These are phyloP conservation scores for Cicer cuneatum DNA, from an alignment of 306 rosid species.

Conservation along the genomic window DNA sequence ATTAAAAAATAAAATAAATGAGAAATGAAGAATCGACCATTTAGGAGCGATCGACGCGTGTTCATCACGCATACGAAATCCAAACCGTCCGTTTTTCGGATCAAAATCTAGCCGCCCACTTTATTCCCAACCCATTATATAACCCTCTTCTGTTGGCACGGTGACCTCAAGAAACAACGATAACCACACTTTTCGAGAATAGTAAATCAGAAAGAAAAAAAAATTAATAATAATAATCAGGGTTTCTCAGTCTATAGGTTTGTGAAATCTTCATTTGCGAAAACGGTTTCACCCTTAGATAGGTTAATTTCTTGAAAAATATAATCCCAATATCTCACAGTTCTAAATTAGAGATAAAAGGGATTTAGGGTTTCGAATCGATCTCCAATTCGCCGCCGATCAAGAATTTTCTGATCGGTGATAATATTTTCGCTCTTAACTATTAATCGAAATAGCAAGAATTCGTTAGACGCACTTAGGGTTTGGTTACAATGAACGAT, in stretches of 20 bases:
- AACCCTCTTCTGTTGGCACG: neutral
- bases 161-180: slow-evolving; percentile 7
- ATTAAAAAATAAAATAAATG: neutral
- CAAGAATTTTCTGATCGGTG: slow-evolving; percentile 39
- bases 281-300: slow-evolving; percentile 27
- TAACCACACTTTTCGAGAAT: slow-evolving; percentile 35
- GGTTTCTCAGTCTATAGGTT: slow-evolving; percentile 26
- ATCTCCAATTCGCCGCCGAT: slow-evolving; percentile 38
- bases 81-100: slow-evolving; percentile 13
- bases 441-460: slow-evolving; percentile 5
- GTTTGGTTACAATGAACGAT: slow-evolving; percentile 56
- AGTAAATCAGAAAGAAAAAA: neutral
- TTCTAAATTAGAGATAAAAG: slow-evolving; percentile 26
- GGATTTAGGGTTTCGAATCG: slow-evolving; percentile 55
- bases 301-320: slow-evolving; percentile 16
- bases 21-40: slow-evolving; percentile 16
- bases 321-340: slow-evolving; percentile 31
- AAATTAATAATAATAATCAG: neutral
- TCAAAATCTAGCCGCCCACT: slow-evolving; percentile 29
- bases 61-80: slow-evolving; percentile 41
- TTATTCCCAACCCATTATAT: slow-evolving; percentile 33
- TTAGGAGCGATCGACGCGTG: slow-evolving; percentile 39
- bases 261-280: slow-evolving; percentile 20
- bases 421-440: slow-evolving; percentile 3
- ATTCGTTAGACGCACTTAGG: slow-evolving; percentile 36